These are phyloP conservation scores for Xylaria sp. DNA, from an alignment of 2,329 filamentous ascomycete species.

Conservation along the genomic window DNA sequence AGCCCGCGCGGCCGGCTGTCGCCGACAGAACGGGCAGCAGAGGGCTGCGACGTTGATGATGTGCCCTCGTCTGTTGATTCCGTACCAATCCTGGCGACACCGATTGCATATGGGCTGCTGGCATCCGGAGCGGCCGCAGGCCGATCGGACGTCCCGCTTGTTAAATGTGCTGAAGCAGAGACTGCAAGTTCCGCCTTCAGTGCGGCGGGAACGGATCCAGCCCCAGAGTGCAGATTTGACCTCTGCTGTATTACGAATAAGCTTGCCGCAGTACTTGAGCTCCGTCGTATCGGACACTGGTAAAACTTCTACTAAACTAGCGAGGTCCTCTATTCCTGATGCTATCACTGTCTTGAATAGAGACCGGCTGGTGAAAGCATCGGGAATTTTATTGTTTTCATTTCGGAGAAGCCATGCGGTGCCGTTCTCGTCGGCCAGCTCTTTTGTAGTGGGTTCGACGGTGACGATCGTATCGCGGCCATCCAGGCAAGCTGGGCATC, in stretches of 20 bases:
- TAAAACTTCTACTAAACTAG: constrained; percentile 52
- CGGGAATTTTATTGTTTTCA: constrained; percentile 49
- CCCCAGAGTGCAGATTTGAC: constrained; percentile 51
- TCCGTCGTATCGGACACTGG: constrained; percentile 36
- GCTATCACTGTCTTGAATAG: constrained; percentile 54
- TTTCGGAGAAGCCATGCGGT: constrained; percentile 58
- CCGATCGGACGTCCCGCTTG: constrained; percentile 53
- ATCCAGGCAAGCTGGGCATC: constrained; percentile 55
- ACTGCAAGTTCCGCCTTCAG: constrained; percentile 55
- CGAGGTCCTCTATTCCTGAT: constrained; percentile 50
- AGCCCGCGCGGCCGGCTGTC: constrained; percentile 53
- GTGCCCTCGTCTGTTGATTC: constrained; percentile 55
- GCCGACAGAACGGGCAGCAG: constrained; percentile 62
- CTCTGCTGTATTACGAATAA: constrained; percentile 54
- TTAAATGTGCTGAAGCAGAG: constrained; percentile 58
- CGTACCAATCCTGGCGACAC: constrained; percentile 59
- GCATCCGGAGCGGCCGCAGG: constrained; percentile 60
- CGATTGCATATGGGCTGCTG: constrained; percentile 55
- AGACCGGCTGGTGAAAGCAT: constrained; percentile 54
- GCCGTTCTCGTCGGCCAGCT: constrained; percentile 56
- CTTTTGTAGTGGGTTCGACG: constrained; percentile 52
- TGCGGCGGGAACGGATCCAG: constrained; percentile 54
- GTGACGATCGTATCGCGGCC: constrained; percentile 15
- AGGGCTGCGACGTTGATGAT: constrained; percentile 62
- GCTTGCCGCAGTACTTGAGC: constrained; percentile 54